Percentiles rank a stretch among this genome's conserved stretches.
phyloP scores from a whole-genome alignment of 768 basidiomycete genomes.

The Suillus brevipes region DNA sequence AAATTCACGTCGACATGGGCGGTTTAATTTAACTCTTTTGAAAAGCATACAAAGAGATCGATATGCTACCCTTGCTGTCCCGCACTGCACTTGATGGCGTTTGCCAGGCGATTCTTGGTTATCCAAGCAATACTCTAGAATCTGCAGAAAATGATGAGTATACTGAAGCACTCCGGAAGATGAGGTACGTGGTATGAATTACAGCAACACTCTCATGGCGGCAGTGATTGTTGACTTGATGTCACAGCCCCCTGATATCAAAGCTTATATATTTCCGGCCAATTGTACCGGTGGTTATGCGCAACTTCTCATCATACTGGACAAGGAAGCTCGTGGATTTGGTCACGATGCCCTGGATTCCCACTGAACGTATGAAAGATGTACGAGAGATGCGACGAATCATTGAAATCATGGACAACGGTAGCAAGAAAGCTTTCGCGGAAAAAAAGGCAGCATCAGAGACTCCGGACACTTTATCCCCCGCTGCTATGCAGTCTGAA shows the following conservation, averaged over 20 bases:
- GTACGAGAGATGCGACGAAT: slow-evolving; percentile 11
- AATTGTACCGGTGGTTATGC: background rate
- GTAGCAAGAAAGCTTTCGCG: slow-evolving; percentile 15
- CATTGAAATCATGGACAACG: slow-evolving; percentile 17
- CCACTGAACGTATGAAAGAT: background rate
- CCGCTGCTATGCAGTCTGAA: background rate
- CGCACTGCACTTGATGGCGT: slow-evolving; percentile 28
- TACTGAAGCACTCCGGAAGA: slow-evolving; percentile 3
- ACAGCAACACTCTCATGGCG: background rate
- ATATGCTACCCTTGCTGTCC: slow-evolving; percentile 24
- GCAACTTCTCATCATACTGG: slow-evolving; percentile 4
- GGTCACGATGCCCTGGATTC: background rate
- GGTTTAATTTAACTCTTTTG: slow-evolving; percentile 2
- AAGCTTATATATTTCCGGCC: background rate
- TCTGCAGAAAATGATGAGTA: slow-evolving; percentile 12
- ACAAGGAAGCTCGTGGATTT: background rate
- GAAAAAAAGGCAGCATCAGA: slow-evolving; percentile 22
- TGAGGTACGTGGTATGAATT: background rate
- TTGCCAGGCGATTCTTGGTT: slow-evolving; percentile 24
- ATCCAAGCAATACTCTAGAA: slow-evolving; percentile 13
- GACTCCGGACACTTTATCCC: background rate
- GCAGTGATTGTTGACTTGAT: background rate
- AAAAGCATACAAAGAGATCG: slow-evolving; percentile 18
- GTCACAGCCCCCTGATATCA: background rate
- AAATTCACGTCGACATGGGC: background rate